Conservation (phyloP, 177 flowering plant genomes). For the Vitis hybrid region DNA sequence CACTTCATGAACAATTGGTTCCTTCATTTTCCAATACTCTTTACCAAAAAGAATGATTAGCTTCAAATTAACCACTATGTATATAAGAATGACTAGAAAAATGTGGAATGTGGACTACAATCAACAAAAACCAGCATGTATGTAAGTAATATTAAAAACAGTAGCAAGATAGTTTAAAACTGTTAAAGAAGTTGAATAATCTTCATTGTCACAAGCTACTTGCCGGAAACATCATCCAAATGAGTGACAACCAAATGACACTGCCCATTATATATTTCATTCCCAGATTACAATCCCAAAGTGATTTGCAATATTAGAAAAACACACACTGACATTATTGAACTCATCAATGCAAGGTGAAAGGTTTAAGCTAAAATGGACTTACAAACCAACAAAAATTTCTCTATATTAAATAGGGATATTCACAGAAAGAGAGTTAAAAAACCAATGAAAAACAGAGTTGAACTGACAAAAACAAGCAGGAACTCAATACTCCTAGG, state of each 20-base stretch:
- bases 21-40: background rate
- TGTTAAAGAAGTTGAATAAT: background rate
- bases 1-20: background rate
- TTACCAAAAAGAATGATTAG: too few relatives aligned
- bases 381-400: background rate
- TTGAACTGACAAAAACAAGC: background rate
- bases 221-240: background rate
- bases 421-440: background rate
- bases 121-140: background rate
- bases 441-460: background rate
- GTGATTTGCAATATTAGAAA: background rate
- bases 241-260: background rate
- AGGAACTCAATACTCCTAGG: background rate
- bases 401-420: background rate
- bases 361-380: background rate
- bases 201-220: background rate
- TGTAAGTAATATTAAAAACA: background rate
- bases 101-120: background rate
- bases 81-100: background rate
- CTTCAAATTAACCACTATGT: background rate
- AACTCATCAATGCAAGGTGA: background rate
- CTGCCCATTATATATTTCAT: background rate
- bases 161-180: background rate
- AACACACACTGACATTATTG: background rate
- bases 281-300: background rate